These are phyloP conservation scores for Verticillium zaregamsianum DNA, from an alignment of 2,329 filamentous ascomycete species.

Conservation along the genomic window DNA sequence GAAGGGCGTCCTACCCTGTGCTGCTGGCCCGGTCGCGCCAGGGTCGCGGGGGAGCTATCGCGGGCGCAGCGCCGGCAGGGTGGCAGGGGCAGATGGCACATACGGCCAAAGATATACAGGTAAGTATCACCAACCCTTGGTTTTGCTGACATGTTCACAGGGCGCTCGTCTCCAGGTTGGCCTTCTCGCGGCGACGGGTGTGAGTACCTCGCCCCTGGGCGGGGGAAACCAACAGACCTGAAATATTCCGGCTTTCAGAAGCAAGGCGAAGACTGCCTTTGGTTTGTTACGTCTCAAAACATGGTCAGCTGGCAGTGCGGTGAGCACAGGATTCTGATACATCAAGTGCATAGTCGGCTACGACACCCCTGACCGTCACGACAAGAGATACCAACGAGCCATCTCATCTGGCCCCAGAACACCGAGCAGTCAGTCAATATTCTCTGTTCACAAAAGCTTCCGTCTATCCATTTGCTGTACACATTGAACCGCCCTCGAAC, in stretches of 20 bases:
- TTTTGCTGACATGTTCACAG: constrained; percentile 1
- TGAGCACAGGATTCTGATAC: too few relatives aligned
- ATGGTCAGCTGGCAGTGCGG: too few relatives aligned
- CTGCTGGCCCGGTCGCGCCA: not conserved
- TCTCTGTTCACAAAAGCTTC: too few relatives aligned
- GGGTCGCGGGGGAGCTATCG: not conserved
- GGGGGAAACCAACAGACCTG: constrained; percentile 1
- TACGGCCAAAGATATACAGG: not conserved
- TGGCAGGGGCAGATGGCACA: not conserved
- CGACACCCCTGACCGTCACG: too few relatives aligned
- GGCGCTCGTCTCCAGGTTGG: constrained; percentile 3
- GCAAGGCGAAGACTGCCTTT: not conserved
- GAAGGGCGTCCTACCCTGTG: not conserved
- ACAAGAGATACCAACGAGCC: too few relatives aligned
- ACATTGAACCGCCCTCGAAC: too few relatives aligned
- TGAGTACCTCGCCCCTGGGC: not conserved
- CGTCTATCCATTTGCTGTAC: too few relatives aligned
- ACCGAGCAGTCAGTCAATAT: too few relatives aligned
- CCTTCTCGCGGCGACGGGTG: constrained; percentile 5
- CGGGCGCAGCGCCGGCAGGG: too few relatives aligned
- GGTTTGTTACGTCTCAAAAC: not conserved
- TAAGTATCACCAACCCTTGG: not conserved
- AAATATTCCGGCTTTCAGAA: too few relatives aligned
- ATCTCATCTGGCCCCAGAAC: too few relatives aligned
- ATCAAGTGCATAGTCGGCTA: too few relatives aligned